These are phyloP conservation scores for Alternaria tenuissima DNA, from an alignment of 2,329 filamentous ascomycete genomes.

Conservation along the genomic window DNA sequence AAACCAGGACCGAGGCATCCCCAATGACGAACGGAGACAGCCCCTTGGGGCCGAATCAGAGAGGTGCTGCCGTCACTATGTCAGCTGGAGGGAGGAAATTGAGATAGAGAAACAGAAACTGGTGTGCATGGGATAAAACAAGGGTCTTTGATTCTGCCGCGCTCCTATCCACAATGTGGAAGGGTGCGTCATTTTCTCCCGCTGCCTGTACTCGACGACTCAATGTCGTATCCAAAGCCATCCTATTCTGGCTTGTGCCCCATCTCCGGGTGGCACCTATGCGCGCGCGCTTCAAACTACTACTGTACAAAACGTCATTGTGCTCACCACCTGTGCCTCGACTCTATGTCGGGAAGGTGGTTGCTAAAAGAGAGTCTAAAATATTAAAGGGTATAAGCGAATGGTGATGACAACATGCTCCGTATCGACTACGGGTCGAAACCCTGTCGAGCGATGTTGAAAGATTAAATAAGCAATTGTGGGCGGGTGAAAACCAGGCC, in stretches of 20 bases:
- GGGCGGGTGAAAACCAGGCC: constrained; percentile 13
- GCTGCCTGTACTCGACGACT: constrained; percentile 25
- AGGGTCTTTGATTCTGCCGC: constrained; percentile 35
- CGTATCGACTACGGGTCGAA: constrained; percentile 29
- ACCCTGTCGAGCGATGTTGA: constrained; percentile 28
- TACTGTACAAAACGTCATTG: constrained; percentile 49
- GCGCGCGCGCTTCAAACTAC: constrained; percentile 19
- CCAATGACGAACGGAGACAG: constrained; percentile 16
- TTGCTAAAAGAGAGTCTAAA: constrained; percentile 50
- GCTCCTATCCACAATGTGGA: constrained; percentile 25
- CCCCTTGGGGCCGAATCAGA: constrained; percentile 12
- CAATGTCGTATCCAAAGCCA: constrained; percentile 21
- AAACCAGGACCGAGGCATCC: constrained; percentile 8
- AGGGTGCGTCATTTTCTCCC: constrained; percentile 38
- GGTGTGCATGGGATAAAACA: constrained; percentile 12
- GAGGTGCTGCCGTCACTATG: constrained; percentile 19
- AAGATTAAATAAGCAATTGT: constrained; percentile 17
- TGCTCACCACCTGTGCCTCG: constrained; percentile 25
- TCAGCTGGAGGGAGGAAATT: constrained; percentile 5
- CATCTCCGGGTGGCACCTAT: constrained; percentile 5
- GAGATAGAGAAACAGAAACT: constrained; percentile 5
- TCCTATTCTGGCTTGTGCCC: constrained; percentile 15
- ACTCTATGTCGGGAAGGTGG: constrained; percentile 19
- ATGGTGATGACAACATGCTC: constrained; percentile 40
- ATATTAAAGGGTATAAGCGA: constrained; percentile 50